A percentile compares a stretch with the other conserved stretches of the same genome.
These are phyloP conservation scores for Neofusicoccum kwambonambiense DNA, from an alignment of 2,329 filamentous ascomycete genomes.

Conservation along the genomic window DNA sequence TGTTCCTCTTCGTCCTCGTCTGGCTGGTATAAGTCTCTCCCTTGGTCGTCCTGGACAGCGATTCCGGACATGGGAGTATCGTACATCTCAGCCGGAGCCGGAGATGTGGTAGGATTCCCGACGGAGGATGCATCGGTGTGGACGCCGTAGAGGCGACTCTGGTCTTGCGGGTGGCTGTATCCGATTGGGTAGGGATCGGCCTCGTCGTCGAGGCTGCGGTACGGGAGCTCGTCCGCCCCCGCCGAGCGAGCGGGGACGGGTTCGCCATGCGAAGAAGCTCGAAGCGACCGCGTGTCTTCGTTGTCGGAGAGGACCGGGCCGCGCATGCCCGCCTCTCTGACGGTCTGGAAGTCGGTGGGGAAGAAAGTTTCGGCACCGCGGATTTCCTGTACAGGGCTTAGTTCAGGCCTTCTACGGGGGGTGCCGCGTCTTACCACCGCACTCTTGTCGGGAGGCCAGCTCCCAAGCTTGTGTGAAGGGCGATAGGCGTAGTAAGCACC, in stretches of 20 bases:
- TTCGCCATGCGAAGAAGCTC: neutral
- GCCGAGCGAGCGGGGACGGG: neutral
- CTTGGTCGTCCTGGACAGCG: too few species aligned
- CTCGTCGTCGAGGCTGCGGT: neutral
- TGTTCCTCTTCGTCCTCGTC: too few species aligned
- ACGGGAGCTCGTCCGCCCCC: neutral
- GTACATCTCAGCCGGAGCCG: neutral
- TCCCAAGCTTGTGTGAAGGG: neutral
- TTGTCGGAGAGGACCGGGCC: neutral
- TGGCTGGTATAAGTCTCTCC: too few species aligned
- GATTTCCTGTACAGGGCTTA: neutral
- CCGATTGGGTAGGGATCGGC: neutral
- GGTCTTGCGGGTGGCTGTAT: neutral
- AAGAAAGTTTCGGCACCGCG: neutral
- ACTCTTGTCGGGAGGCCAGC: neutral
- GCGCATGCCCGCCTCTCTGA: neutral
- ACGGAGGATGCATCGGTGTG: neutral
- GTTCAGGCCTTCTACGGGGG: too few species aligned
- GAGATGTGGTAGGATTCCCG: neutral
- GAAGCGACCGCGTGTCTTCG: neutral
- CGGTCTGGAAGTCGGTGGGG: slow-evolving; percentile 1
- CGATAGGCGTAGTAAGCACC: neutral
- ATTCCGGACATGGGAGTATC: neutral
- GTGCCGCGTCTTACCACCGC: neutral
- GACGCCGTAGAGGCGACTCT: neutral